phyloP scores from a whole-genome alignment of 2,329 filamentous ascomycete genomes.

The Beauveria rudraprayagi region DNA sequence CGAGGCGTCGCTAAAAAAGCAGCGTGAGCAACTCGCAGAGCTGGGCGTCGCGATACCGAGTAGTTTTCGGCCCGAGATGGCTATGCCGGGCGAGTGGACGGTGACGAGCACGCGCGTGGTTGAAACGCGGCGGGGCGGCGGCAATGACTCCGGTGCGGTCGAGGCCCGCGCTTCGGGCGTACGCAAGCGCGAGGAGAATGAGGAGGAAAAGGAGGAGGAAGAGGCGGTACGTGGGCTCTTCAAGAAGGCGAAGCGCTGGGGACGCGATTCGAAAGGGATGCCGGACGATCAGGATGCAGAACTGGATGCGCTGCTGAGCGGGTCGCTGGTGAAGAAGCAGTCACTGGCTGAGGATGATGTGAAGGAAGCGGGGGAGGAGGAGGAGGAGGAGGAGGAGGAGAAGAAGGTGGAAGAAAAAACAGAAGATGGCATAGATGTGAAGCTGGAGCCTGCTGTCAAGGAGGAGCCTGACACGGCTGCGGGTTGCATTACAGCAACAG shows the following conservation, averaged over 20 bases:
- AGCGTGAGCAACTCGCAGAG: conserved; percentile 79
- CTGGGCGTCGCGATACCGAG: conserved; percentile 82
- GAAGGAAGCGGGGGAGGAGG: conserved; percentile 12
- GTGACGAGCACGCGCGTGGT: conserved; percentile 57
- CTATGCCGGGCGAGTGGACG: conserved; percentile 84
- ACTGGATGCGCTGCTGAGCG: conserved; percentile 52
- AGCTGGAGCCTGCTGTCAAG: conserved; percentile 28
- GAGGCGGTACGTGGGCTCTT: conserved; percentile 50
- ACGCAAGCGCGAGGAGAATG: conserved; percentile 53
- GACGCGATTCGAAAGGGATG: conserved; percentile 43
- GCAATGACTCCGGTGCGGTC: conserved; percentile 31
- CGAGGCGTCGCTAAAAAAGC: conserved; percentile 65
- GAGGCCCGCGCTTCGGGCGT: conserved; percentile 48
- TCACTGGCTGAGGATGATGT: conserved; percentile 12
- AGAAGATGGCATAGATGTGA: conserved; percentile 13
- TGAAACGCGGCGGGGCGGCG: conserved; percentile 33
- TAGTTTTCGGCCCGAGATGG: conserved; percentile 70
- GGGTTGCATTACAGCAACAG: conserved; percentile 9
- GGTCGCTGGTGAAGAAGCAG: conserved; percentile 20
- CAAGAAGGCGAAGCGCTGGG: conserved; percentile 51
- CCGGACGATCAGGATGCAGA: conserved; percentile 43
- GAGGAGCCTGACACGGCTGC: conserved; percentile 26
- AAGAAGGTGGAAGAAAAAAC: conserved; percentile 19
- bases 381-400: conserved; percentile 17
- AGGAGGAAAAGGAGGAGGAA: conserved; percentile 54